These are phyloP conservation scores for Phytopythium cucurbitacearum DNA, from an alignment of 352 stramenopile species.

Conservation along the genomic window DNA sequence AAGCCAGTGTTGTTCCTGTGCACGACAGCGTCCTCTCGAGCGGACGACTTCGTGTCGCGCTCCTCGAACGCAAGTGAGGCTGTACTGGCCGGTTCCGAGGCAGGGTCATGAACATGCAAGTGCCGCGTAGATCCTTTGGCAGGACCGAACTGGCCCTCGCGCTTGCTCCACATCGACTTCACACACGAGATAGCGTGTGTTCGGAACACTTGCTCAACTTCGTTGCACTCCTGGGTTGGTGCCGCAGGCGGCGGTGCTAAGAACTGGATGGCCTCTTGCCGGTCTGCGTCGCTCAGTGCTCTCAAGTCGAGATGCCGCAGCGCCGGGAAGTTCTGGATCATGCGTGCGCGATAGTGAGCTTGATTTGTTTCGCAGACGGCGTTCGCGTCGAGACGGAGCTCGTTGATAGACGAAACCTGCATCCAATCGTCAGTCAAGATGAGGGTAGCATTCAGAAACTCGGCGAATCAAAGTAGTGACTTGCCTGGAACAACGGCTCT, in stretches of 20 bases:
- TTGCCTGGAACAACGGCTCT: conserved; percentile 60
- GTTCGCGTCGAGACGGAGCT: conserved; percentile 88
- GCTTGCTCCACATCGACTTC: conserved; percentile 27
- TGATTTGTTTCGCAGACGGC: conserved; percentile 40
- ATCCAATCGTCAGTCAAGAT: not conserved
- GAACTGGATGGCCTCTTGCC: conserved; percentile 38
- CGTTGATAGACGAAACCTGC: conserved; percentile 60
- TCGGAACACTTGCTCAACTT: conserved; percentile 43
- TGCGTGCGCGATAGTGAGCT: conserved; percentile 53
- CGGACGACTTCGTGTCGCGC: conserved; percentile 30
- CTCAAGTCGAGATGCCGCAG: conserved; percentile 86
- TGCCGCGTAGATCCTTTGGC: too few relatives aligned
- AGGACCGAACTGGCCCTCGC: not conserved
- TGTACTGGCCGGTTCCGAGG: too few relatives aligned
- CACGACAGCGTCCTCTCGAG: conserved; percentile 39
- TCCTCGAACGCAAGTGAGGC: conserved; percentile 16
- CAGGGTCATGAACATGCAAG: too few relatives aligned
- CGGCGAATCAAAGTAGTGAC: conserved; percentile 1
- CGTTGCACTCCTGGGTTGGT: conserved; percentile 37
- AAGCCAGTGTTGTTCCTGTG: conserved; percentile 56
- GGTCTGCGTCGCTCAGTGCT: conserved; percentile 69
- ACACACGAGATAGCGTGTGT: conserved; percentile 42
- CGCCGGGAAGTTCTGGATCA: conserved; percentile 68
- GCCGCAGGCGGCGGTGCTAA: conserved; percentile 18
- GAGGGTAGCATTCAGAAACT: not conserved